phyloP scores from a whole-genome alignment of 306 rosid species.

The Vigna trinervia region DNA sequence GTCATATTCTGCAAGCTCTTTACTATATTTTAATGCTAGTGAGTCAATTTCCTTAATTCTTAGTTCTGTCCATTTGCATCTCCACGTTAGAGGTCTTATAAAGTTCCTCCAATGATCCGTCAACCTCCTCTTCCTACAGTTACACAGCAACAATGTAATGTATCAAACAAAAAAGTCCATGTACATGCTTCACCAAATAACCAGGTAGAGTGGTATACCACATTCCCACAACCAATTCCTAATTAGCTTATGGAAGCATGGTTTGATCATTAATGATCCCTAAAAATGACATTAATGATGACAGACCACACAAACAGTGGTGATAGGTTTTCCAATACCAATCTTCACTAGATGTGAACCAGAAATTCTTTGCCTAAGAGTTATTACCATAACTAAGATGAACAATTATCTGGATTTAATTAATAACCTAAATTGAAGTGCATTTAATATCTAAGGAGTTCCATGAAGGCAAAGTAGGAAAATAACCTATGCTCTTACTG shows the following conservation, averaged over 20 bases:
- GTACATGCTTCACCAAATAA: constrained; percentile 26
- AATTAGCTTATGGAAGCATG: constrained; percentile 35
- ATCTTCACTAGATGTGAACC: constrained; percentile 1
- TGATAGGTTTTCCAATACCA: constrained; percentile 12
- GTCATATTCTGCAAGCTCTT: constrained; percentile 65
- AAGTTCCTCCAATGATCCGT: constrained; percentile 88
- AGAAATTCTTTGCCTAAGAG: constrained; percentile 10
- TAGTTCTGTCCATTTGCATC: constrained; percentile 89
- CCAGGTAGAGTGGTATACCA: constrained; percentile 10
- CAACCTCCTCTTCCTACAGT: constrained; percentile 77
- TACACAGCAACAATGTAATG: constrained; percentile 30
- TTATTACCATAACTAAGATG: constrained; percentile 20
- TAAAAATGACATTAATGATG: constrained; percentile 18
- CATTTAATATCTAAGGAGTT: constrained; percentile 28
- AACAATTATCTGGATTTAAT: constrained; percentile 20
- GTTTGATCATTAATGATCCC: constrained; percentile 12
- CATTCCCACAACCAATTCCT: neutral
- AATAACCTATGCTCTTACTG: constrained; percentile 1
- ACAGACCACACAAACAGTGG: constrained; percentile 27
- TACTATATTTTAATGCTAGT: constrained; percentile 62
- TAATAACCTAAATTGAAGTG: constrained; percentile 8
- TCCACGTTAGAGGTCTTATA: constrained; percentile 87
- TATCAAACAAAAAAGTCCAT: neutral
- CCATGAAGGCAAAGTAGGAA: constrained; percentile 3
- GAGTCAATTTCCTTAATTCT: constrained; percentile 75